Base-by-base conservation (phyloP, 2,329 filamentous ascomycete genomes). In the Volutella citrinella region DNA sequence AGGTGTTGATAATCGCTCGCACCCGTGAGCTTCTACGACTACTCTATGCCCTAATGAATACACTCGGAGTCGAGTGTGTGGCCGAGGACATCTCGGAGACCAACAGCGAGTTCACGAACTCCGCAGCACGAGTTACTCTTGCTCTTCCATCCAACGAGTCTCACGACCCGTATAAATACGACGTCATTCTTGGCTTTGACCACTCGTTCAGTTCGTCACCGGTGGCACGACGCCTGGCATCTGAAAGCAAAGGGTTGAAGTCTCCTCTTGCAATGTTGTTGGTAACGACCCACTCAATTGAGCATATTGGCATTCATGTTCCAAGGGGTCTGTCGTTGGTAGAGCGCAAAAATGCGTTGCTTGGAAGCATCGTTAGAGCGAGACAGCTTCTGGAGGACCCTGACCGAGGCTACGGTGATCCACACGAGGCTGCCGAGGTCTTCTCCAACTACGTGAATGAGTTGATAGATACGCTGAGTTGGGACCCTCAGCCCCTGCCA, bases 141-240 rank as follows among this genome's bases (percentile, higher is more conserved):
- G 65, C 62, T 4, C 54, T 69, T 9, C n/a, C n/a, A n/a, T 61
- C 70, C 0, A 54, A 53, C 2, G 62, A 68, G 20, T 54, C 60
- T 5, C 49, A 59, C 4, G 54, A 69, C 17, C 56, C 61, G 5
- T 57, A 54, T 18, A 57, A 63, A 16, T 66, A 70, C 24, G 72
- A 79, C 36, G 60, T 70, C 10, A 63, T 79, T 28, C 65, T 80
- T 36, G 70, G 66, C 13, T 80, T 72, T 38, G 76, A 80, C 39
- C 64, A 72, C 45, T 65, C 63, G 3, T 75, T 74, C 27, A 58
- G 61, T 17, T 56, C 55, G 10, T 72, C 63, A 4, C 35, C 52
- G 40, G 25, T 57, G 35, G 40, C 53, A 21, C 48, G 11, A 21
- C 54, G 43, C 17, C 30, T 53, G 16, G 28, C 27, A n/a, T 38